Conservation (phyloP, 768 basidiomycete species). For the Pleurotus tuoliensis region DNA sequence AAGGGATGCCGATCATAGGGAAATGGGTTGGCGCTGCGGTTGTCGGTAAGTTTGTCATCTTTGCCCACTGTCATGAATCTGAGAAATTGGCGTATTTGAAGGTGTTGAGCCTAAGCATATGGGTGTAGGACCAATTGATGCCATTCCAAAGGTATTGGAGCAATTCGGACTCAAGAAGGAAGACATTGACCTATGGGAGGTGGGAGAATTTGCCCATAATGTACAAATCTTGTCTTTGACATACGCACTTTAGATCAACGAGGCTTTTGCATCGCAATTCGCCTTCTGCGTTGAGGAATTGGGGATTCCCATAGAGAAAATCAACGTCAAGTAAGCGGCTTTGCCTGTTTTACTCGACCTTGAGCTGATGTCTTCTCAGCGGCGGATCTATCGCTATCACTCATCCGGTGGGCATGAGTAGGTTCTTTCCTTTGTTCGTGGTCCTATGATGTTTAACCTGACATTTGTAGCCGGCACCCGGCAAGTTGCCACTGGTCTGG, state of each 20-base stretch:
- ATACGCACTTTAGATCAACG: constrained; percentile 57
- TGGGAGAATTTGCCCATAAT: constrained; percentile 16
- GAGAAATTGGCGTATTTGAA: constrained; percentile 18
- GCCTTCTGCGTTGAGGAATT: constrained; percentile 88
- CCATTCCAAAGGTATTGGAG: constrained; percentile 65
- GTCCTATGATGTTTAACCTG: constrained; percentile 6
- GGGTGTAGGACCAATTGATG: constrained; percentile 72
- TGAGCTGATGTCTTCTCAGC: constrained; percentile 28
- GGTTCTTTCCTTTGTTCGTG: constrained; percentile 17
- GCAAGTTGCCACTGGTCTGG: constrained; percentile 85
- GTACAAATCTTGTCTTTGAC: too few species aligned
- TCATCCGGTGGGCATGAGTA: constrained; percentile 84
- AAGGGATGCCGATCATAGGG: constrained; percentile 75
- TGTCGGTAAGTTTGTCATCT: constrained; percentile 49
- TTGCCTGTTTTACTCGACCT: background rate
- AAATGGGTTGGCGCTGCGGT: constrained; percentile 80
- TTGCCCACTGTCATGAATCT: background rate
- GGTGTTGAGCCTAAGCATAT: constrained; percentile 76
- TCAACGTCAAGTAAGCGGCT: constrained; percentile 73
- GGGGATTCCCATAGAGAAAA: constrained; percentile 68
- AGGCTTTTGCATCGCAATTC: constrained; percentile 92
- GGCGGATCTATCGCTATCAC: constrained; percentile 84
- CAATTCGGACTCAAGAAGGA: constrained; percentile 61
- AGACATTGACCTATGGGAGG: constrained; percentile 78
- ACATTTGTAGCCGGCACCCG: constrained; percentile 66